Conservation (phyloP, 176 grass and related monocot genomes). For the Triticum turgidum region DNA sequence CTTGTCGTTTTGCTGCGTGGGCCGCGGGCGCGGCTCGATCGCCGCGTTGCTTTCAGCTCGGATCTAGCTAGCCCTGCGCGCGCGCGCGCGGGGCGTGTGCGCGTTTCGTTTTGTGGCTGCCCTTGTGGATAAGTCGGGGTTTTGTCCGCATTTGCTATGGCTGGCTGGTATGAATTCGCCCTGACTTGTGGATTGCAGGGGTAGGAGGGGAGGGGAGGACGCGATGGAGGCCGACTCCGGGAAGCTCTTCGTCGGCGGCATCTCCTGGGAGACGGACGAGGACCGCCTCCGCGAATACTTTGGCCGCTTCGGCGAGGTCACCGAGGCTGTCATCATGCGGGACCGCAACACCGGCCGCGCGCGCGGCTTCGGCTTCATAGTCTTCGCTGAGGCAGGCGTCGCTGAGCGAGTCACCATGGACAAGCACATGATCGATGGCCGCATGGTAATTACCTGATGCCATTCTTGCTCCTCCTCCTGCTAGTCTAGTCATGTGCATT, state of each 20-base stretch:
- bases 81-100: neutral
- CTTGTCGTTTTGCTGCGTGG: slow-evolving; percentile 29
- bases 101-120: slow-evolving; percentile 44
- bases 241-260: slow-evolving; percentile 96
- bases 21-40: slow-evolving; percentile 20
- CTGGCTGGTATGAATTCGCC: slow-evolving; percentile 43
- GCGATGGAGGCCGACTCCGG: slow-evolving; percentile 83
- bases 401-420: slow-evolving; percentile 82
- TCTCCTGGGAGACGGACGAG: slow-evolving; percentile 98
- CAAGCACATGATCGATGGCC: slow-evolving; percentile 94
- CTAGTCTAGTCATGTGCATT: slow-evolving; percentile 19
- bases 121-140: slow-evolving; percentile 47
- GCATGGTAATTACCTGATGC: slow-evolving; percentile 62
- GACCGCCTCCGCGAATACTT: slow-evolving; percentile 89
- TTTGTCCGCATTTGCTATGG: slow-evolving; percentile 51
- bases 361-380: slow-evolving; percentile 88
- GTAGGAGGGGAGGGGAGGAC: slow-evolving; percentile 57
- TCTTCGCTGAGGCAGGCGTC: slow-evolving; percentile 60
- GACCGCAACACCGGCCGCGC: slow-evolving; percentile 91
- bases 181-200: slow-evolving; percentile 67
- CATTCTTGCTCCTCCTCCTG: neutral
- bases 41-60: slow-evolving; percentile 47
- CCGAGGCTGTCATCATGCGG: slow-evolving; percentile 92
- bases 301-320: slow-evolving; percentile 75
- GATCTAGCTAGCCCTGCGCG: slow-evolving; percentile 38